A percentile compares a stretch with the other conserved stretches of the same genome.
Evolutionary conservation across 2,329 filamentous ascomycete species (phyloP).

Genomic region (Pestalotiopsis sp.): DNA sequence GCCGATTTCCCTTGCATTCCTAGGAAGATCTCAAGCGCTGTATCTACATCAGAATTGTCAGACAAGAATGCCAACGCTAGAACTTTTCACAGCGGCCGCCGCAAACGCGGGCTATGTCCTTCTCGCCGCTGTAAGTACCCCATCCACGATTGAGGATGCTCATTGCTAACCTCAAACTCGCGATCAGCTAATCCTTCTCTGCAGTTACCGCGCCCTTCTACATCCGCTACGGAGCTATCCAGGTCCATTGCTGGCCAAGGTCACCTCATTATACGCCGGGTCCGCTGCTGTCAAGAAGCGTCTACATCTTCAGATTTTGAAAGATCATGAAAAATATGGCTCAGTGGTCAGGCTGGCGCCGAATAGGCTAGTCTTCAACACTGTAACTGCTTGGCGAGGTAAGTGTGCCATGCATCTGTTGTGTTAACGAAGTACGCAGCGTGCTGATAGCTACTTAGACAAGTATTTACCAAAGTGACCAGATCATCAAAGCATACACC

Average conservation of each 20-base stretch:
- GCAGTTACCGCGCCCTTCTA: neutral
- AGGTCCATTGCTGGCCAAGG: neutral
- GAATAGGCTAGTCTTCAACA: slow-evolving; percentile 22
- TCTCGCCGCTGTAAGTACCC: neutral
- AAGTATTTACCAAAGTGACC: neutral
- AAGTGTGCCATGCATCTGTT: neutral
- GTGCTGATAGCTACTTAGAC: neutral
- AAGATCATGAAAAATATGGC: slow-evolving; percentile 12
- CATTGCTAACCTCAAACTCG: neutral
- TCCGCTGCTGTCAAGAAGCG: neutral
- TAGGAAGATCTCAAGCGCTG: too few relatives aligned
- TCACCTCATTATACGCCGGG: neutral
- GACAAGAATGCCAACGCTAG: neutral
- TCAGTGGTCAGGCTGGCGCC: slow-evolving; percentile 19
- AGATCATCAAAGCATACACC: slow-evolving; percentile 17
- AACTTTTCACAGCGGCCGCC: neutral
- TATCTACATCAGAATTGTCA: too few relatives aligned
- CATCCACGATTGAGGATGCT: neutral
- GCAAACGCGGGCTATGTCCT: neutral
- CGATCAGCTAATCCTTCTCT: neutral
- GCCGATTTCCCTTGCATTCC: too few relatives aligned
- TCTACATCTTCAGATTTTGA: neutral
- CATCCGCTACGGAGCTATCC: neutral
- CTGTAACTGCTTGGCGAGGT: slow-evolving; percentile 15
- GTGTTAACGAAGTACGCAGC: too few relatives aligned